Conservation (phyloP, 345 rosid species). For the Melaleuca quinquenervia region DNA sequence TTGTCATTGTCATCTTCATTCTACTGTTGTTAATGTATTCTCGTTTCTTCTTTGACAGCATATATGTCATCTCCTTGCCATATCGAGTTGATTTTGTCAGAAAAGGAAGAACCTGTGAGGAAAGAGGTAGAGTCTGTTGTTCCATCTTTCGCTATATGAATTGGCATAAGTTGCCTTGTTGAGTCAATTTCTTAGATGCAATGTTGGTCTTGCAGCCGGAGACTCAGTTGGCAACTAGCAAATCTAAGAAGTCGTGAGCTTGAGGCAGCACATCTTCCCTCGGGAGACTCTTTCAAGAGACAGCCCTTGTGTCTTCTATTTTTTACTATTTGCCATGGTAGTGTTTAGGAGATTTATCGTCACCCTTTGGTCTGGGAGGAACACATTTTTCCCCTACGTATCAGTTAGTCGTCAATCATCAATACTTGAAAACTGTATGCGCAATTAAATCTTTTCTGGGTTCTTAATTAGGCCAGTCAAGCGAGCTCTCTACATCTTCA, state of each 20-base stretch:
- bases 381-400: background rate
- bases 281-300: background rate
- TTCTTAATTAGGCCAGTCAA: background rate
- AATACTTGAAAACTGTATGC: too few species aligned
- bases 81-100: constrained; percentile 38
- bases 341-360: background rate
- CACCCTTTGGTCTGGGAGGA: background rate
- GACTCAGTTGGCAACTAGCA: constrained; percentile 28
- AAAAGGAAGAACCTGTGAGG: constrained; percentile 37
- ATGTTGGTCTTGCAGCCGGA: constrained; percentile 23
- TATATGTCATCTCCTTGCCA: constrained; percentile 51
- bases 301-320: background rate
- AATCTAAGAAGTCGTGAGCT: constrained; percentile 23
- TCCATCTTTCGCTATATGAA: background rate
- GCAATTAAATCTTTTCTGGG: background rate
- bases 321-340: background rate
- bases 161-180: background rate
- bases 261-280: constrained; percentile 1
- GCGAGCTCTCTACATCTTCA: background rate
- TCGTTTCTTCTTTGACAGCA: constrained; percentile 4
- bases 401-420: background rate
- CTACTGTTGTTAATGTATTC: background rate
- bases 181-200: background rate
- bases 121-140: constrained; percentile 17
- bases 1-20: background rate